A percentile compares a stretch with the other conserved stretches of the same genome.
These are phyloP conservation scores for Amanita pseudoporphyria DNA, from an alignment of 768 basidiomycete genomes.

Conservation along the genomic window DNA sequence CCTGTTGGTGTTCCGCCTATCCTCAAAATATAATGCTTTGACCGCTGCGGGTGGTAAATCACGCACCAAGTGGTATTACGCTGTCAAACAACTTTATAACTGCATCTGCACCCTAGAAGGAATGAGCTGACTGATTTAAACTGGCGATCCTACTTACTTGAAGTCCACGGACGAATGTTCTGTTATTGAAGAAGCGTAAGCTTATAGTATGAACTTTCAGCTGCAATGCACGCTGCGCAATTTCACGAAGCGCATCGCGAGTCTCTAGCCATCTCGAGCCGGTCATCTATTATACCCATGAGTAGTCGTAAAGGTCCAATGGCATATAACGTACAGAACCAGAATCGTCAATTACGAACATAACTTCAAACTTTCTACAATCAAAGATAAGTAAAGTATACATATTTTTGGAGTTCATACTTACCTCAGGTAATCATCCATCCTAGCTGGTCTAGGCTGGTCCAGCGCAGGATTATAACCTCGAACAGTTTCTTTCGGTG, in stretches of 20 bases:
- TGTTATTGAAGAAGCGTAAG: slow-evolving; percentile 19
- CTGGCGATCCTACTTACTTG: not conserved
- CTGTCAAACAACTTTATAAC: slow-evolving; percentile 14
- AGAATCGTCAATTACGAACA: slow-evolving; percentile 23
- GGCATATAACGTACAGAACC: slow-evolving; percentile 14
- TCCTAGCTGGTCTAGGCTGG: slow-evolving; percentile 15
- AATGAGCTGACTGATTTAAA: not conserved
- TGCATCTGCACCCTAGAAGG: slow-evolving; percentile 12
- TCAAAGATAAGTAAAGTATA: not conserved
- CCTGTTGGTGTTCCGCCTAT: slow-evolving; percentile 23
- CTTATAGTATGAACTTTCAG: slow-evolving; percentile 17
- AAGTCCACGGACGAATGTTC: not conserved
- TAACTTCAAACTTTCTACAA: slow-evolving; percentile 19
- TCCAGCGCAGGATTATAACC: slow-evolving; percentile 20
- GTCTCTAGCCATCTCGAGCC: slow-evolving; percentile 17
- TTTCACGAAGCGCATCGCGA: slow-evolving; percentile 18
- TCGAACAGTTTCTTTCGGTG: slow-evolving; percentile 10
- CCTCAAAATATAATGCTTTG: not conserved
- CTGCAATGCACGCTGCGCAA: slow-evolving; percentile 20
- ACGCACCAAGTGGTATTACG: slow-evolving; percentile 12
- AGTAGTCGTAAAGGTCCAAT: not conserved
- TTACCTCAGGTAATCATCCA: slow-evolving; percentile 18
- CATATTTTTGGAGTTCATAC: not conserved
- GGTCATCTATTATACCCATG: slow-evolving; percentile 11
- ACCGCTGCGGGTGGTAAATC: not conserved